Conservation (phyloP, 768 basidiomycete species). For the Mycena kentingensis region DNA sequence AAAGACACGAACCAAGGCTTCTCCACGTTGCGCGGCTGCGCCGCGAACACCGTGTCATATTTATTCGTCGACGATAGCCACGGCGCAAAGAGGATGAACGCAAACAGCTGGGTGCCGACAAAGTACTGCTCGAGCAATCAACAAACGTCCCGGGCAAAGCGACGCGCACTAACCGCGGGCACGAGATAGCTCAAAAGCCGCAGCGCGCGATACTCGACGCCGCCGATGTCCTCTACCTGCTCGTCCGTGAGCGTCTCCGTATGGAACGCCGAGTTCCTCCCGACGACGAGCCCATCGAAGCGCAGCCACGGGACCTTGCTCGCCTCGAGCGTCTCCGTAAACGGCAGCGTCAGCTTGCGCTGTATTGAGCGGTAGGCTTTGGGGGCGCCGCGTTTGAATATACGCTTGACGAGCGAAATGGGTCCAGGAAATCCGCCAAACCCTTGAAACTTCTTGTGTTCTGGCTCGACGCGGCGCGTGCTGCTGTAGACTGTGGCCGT, state of each 20-base stretch:
- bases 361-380: constrained; percentile 44
- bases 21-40: constrained; percentile 51
- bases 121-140: too few species aligned
- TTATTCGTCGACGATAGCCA: constrained; percentile 51
- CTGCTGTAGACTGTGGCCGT: constrained; percentile 34
- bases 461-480: constrained; percentile 17
- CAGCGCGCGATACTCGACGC: constrained; percentile 73
- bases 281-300: constrained; percentile 48
- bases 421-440: constrained; percentile 54
- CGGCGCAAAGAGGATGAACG: constrained; percentile 61
- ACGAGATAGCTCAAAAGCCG: constrained; percentile 52
- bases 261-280: constrained; percentile 60
- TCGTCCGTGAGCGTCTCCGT: constrained; percentile 61
- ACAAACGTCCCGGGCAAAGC: not conserved
- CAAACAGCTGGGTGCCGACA: constrained; percentile 54
- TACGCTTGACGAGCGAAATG: constrained; percentile 36
- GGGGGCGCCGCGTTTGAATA: constrained; percentile 47
- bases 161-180: constrained; percentile 40
- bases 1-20: constrained; percentile 54
- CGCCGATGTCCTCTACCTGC: constrained; percentile 72
- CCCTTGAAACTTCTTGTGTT: constrained; percentile 38
- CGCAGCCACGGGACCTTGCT: constrained; percentile 39
- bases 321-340: constrained; percentile 45
- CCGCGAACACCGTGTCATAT: constrained; percentile 50
- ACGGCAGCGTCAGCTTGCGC: constrained; percentile 53